These are phyloP conservation scores for Lotus japonicus DNA, from an alignment of 306 rosid species.

Conservation along the genomic window DNA sequence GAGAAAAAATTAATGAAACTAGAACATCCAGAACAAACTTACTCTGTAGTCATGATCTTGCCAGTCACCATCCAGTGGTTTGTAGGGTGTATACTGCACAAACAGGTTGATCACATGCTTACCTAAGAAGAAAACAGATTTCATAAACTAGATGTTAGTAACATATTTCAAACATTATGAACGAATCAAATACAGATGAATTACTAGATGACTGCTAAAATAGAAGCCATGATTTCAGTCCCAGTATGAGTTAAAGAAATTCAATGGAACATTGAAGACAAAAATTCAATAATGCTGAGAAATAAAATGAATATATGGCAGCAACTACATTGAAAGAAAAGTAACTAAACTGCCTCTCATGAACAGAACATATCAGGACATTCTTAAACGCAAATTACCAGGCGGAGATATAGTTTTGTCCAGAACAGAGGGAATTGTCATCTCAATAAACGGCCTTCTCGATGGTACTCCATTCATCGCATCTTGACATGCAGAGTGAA, in stretches of 20 bases:
- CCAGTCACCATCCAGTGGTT: slow-evolving; percentile 80
- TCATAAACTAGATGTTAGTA: neutral
- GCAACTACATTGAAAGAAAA: slow-evolving; percentile 17
- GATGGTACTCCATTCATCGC: slow-evolving; percentile 80
- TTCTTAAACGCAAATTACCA: slow-evolving; percentile 36
- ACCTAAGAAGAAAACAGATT: slow-evolving; percentile 38
- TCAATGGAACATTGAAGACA: neutral
- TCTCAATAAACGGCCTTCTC: slow-evolving; percentile 74
- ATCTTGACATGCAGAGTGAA: slow-evolving; percentile 77
- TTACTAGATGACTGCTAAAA: neutral
- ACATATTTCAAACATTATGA: slow-evolving; percentile 4
- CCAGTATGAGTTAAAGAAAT: neutral
- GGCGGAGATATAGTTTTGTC: slow-evolving; percentile 91
- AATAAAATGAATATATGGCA: neutral
- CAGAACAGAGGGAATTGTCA: slow-evolving; percentile 84
- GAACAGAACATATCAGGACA: neutral
- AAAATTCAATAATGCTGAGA: neutral
- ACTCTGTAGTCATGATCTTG: slow-evolving; percentile 69
- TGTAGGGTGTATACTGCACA: slow-evolving; percentile 86
- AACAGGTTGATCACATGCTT: slow-evolving; percentile 90
- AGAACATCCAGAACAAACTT: slow-evolving; percentile 25
- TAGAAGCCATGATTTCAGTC: neutral
- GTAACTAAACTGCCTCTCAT: neutral
- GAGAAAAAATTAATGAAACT: neutral
- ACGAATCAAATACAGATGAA: slow-evolving; percentile 4